phyloP scores from a whole-genome alignment of 2,329 filamentous ascomycete species.

The Sporothrix dimorphospora region DNA sequence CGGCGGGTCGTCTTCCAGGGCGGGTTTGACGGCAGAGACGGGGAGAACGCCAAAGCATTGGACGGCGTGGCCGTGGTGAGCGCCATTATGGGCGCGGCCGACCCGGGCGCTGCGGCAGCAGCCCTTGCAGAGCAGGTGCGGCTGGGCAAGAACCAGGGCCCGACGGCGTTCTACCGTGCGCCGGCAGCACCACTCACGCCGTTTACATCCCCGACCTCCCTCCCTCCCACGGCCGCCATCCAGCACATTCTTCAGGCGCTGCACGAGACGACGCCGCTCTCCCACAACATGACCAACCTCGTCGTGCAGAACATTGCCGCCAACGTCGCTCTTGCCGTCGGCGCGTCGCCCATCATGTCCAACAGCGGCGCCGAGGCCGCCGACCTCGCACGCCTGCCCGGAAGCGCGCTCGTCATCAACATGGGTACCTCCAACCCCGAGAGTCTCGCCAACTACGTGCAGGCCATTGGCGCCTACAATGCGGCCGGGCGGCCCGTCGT shows the following conservation, averaged over 20 bases:
- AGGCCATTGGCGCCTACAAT: slow-evolving; percentile 83
- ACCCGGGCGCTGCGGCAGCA: slow-evolving; percentile 66
- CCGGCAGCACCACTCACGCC: background rate
- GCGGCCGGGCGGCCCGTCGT: slow-evolving; percentile 72
- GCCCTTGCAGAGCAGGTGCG: slow-evolving; percentile 62
- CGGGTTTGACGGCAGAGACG: slow-evolving; percentile 30
- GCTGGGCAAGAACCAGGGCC: slow-evolving; percentile 20
- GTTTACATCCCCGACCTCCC: background rate
- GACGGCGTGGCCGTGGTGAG: slow-evolving; percentile 88
- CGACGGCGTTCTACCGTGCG: slow-evolving; percentile 27
- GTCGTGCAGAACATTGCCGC: slow-evolving; percentile 96
- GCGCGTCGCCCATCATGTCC: slow-evolving; percentile 92
- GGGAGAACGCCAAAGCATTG: slow-evolving; percentile 47
- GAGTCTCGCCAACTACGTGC: slow-evolving; percentile 69
- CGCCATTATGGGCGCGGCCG: slow-evolving; percentile 74
- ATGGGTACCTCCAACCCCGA: slow-evolving; percentile 90
- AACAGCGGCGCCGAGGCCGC: slow-evolving; percentile 80
- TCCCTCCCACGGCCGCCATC: slow-evolving; percentile 29
- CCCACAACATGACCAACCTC: slow-evolving; percentile 96
- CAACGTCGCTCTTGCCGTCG: slow-evolving; percentile 82
- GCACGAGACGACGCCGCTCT: slow-evolving; percentile 67
- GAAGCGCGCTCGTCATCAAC: slow-evolving; percentile 83
- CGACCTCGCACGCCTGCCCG: slow-evolving; percentile 72
- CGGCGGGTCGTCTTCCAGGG: slow-evolving; percentile 76
- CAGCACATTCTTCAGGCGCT: slow-evolving; percentile 62